These are phyloP conservation scores for Blastomyces silverae DNA, from an alignment of 2,329 filamentous ascomycete genomes.

Conservation along the genomic window DNA sequence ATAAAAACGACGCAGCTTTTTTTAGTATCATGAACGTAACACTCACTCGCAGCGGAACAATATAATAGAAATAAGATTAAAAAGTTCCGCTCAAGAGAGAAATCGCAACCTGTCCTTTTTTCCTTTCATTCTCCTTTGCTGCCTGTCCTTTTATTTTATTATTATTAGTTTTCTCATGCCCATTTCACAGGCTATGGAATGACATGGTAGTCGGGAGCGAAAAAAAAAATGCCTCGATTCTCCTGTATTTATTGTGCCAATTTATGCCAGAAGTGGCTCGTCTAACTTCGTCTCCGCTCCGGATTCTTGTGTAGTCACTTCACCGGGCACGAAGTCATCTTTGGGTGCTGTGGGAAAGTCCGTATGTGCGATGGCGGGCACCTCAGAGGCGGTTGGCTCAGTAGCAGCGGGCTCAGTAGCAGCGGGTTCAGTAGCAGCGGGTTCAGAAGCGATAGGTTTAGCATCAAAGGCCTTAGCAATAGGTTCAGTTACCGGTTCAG, in stretches of 20 bases:
- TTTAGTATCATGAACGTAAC: constrained; percentile 8
- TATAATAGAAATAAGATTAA: neutral
- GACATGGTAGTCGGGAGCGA: neutral
- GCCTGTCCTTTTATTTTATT: neutral
- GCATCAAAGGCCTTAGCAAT: constrained; percentile 1
- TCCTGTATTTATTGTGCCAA: neutral
- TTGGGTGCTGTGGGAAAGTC: constrained; percentile 1
- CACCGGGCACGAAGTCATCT: neutral
- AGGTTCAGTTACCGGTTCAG: constrained; percentile 21
- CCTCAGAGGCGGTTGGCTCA: neutral
- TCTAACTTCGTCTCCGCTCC: neutral
- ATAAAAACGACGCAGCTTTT: neutral
- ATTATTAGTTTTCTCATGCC: neutral
- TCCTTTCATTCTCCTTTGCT: neutral
- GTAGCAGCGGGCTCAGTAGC: too few relatives aligned
- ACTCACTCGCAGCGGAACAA: neutral
- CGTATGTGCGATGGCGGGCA: neutral
- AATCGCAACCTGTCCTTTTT: neutral
- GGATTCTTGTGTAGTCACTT: neutral
- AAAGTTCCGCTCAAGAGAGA: neutral
- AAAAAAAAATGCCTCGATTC: neutral
- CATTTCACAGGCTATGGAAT: neutral
- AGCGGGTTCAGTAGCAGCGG: neutral
- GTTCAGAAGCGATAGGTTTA: neutral
- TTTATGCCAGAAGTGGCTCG: constrained; percentile 14